These are phyloP conservation scores for Austroboletus novae-zelandiae DNA, from an alignment of 1,284 basidiomycete genomes.

Conservation along the genomic window DNA sequence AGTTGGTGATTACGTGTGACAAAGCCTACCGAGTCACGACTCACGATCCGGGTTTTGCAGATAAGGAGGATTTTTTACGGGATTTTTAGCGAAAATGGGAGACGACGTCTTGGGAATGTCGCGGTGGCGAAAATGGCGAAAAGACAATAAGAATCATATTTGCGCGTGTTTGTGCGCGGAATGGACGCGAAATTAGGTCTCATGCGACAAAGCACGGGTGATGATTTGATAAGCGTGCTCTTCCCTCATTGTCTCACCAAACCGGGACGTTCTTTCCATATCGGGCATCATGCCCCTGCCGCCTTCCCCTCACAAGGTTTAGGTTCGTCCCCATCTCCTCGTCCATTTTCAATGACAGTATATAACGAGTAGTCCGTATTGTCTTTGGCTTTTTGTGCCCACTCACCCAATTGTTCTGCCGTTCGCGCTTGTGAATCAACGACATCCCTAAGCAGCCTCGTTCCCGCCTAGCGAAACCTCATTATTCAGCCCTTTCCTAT, in stretches of 20 bases:
- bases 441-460: slow-evolving; percentile 39
- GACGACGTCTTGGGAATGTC: slow-evolving; percentile 31
- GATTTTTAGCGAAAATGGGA: slow-evolving; percentile 33
- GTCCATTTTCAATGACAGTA: slow-evolving; percentile 39
- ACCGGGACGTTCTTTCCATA: slow-evolving; percentile 25
- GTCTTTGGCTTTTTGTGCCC: slow-evolving; percentile 58
- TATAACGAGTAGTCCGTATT: slow-evolving; percentile 60
- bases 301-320: slow-evolving; percentile 22
- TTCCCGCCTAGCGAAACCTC: slow-evolving; percentile 41
- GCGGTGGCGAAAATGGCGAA: slow-evolving; percentile 31
- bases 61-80: slow-evolving; percentile 32
- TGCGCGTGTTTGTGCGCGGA: slow-evolving; percentile 38
- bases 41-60: slow-evolving; percentile 28
- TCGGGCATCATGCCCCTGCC: slow-evolving; percentile 21
- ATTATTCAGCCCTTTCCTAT: slow-evolving; percentile 39
- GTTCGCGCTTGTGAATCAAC: slow-evolving; percentile 45
- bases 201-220: slow-evolving; percentile 28
- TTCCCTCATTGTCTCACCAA: slow-evolving; percentile 36
- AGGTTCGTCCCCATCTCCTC: slow-evolving; percentile 28
- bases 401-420: slow-evolving; percentile 60
- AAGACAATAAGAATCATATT: slow-evolving; percentile 48
- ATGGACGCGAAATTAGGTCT: slow-evolving; percentile 44
- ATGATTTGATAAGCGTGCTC: slow-evolving; percentile 30
- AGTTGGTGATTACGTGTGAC: slow-evolving; percentile 31
- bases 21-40: slow-evolving; percentile 27